Conservation (phyloP, 257 asterid species). For the Verbascum thapsus region DNA sequence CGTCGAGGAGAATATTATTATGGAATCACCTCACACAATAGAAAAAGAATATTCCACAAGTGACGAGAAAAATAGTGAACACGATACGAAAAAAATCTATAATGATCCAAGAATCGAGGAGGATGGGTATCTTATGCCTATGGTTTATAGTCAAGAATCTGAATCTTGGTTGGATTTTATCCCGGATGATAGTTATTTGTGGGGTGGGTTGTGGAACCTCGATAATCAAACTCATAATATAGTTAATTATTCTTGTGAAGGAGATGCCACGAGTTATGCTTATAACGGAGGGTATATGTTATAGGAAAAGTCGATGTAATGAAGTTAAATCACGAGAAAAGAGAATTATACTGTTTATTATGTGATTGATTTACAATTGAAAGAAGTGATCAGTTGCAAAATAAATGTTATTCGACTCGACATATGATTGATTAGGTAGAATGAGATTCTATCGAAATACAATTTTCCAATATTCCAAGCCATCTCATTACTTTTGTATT, state of each 20-base stretch:
- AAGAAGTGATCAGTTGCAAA: too few species aligned
- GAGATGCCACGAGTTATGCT: constrained; percentile 23
- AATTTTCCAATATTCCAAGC: too few species aligned
- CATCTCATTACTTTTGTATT: too few species aligned
- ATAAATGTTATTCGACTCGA: too few species aligned
- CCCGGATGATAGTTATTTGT: constrained; percentile 41
- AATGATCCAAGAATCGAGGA: constrained; percentile 12
- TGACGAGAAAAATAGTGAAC: background rate
- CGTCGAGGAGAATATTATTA: background rate
- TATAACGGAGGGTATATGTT: constrained; percentile 30
- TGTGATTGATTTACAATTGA: too few species aligned
- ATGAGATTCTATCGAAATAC: too few species aligned
- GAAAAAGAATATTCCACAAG: background rate
- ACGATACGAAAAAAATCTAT: background rate
- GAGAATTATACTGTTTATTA: too few species aligned
- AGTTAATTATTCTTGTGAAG: constrained; percentile 16
- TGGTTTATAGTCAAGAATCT: constrained; percentile 15
- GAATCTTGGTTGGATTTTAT: constrained; percentile 32
- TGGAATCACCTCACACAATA: background rate
- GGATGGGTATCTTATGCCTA: background rate
- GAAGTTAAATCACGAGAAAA: too few species aligned
- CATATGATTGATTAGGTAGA: too few species aligned
- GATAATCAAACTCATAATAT: constrained; percentile 22
- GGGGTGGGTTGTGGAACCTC: constrained; percentile 56
- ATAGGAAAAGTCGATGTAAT: background rate